Base-by-base conservation (phyloP, 2,329 filamentous ascomycete genomes). In the Aspergillus intermedius region DNA sequence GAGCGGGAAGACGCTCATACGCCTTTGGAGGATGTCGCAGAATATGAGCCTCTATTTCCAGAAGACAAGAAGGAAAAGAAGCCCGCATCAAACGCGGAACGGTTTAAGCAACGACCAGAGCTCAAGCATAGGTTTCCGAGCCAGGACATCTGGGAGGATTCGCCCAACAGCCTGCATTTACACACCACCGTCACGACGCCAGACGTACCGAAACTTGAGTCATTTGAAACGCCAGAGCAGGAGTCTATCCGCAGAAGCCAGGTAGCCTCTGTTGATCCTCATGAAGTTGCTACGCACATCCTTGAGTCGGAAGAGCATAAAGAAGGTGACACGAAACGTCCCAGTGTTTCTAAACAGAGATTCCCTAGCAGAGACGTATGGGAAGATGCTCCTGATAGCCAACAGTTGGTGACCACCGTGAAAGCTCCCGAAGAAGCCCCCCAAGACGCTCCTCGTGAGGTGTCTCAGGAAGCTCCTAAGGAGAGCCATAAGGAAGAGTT, bases 71-170 rank as follows among this genome's bases (percentile, higher is more conserved):
- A 82, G 48, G 73, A 77, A 47, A 71, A 77, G 21, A 72, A 77
- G 49, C 74, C 73, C 7, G 63, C 77, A 44, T 75, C 75, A n/a
- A 70, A 75, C 28, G 72, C 72, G 28, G 76, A 82, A 50, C 77
- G 77, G 54, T 73, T 82, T 56, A 82, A 81, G 66, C 70, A 68
- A 48, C 73, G 75, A 34, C 72, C 76, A 4, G 74, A 77, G 48
- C 76, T 81, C 54, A 73, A 78, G 52, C 80, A 82, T 54, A 85
- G 86, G 53, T 98, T 98, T 69, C 93, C 93, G 1, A 96, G 91
- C 67, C 87, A 91, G 66, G 93, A 98, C 65, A 82, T 97, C 37
- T 98, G 93, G 93, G 93, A 98, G 72, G 94, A 98, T 66, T 86
- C 89, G 0, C 93, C 94, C 3, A 86, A 84, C 62, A 95, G 90